Percentiles rank a stretch among this genome's conserved stretches.
These are phyloP conservation scores for Apodospora peruviana DNA, from an alignment of 495 filamentous ascomycete genomes.

Conservation along the genomic window DNA sequence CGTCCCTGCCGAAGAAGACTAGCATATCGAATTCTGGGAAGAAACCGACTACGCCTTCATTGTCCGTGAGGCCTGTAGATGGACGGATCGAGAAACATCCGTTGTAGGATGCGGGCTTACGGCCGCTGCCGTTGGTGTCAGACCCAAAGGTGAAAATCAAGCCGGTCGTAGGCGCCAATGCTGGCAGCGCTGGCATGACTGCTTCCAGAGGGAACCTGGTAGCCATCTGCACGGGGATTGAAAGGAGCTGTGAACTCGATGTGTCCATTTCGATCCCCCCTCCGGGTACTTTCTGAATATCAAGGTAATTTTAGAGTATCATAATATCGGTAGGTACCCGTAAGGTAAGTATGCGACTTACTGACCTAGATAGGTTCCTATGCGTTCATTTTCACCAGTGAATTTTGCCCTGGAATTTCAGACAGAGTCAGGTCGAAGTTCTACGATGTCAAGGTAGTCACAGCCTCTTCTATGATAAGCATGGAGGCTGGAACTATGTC, in stretches of 20 bases:
- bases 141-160: conserved; percentile 8
- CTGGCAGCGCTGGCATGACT: conserved; percentile 3
- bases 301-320: too few relatives aligned
- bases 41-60: background rate
- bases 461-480: too few relatives aligned
- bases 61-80: background rate
- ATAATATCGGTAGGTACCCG: too few relatives aligned
- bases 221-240: conserved; percentile 5
- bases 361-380: too few relatives aligned
- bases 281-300: too few relatives aligned
- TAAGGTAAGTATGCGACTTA: too few relatives aligned
- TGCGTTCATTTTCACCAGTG: too few relatives aligned
- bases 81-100: conserved; percentile 9
- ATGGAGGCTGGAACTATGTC: too few relatives aligned
- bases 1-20: conserved; percentile 3
- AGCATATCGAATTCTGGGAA: conserved; percentile 5
- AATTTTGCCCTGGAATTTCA: too few relatives aligned
- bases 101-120: conserved; percentile 5
- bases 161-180: conserved; percentile 3
- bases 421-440: too few relatives aligned
- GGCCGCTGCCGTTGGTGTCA: conserved; percentile 6
- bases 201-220: conserved; percentile 2
- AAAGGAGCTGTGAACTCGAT: background rate
- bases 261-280: too few relatives aligned
- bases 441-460: too few relatives aligned